Base-by-base conservation (phyloP, 306 rosid genomes). In the Crotalaria pallida region DNA sequence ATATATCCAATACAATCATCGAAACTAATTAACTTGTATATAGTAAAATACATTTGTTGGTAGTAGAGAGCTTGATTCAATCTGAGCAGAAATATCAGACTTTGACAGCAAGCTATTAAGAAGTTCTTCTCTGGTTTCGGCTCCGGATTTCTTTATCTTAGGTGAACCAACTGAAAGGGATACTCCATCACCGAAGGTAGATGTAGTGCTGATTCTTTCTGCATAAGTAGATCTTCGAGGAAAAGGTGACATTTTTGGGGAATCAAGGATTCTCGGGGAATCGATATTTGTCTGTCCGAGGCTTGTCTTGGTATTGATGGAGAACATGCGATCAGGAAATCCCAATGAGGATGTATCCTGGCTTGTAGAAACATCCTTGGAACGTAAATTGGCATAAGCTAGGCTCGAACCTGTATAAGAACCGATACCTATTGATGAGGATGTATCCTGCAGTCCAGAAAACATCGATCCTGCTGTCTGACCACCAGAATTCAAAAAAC, bases 71-170 rank as follows among this genome's bases (percentile, higher is more conserved):
- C 92, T 89, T 3, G 73, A 66, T 56, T 91, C 99, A 6, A 77
- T 55, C 15, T 79, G 78, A 68, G 81, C 65, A 48, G 85, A 75
- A 56, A 70, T 3, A 63, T 94, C 97, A 23, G 96, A 83, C 85
- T 89, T 91, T 13, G 80, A 79, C 62, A 86, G 80, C 58, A 82
- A 75, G 85, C 77, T 87, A 83, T 81, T 86, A 38, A 87, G 82
- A 74, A 87, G 87, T 73, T 91, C 98, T 81, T 87, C 98, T 75
- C 85, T 89, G 58, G 88, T 83, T 81, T 95, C 99, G 16, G 88
- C 90, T 72, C 97, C 99, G 9, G 87, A 80, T 82, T 95, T 95
- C 88, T 95, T 95, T 71, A 87, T 72, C 88, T 91, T 95, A 8
- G 96, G 99, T 15, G 97, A 95, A 36, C 92, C 92, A 51, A 36